Percentiles rank a stretch among this genome's conserved stretches.
Conservation (phyloP, 78 protist genomes). For the Dictyostelium purpureum region DNA sequence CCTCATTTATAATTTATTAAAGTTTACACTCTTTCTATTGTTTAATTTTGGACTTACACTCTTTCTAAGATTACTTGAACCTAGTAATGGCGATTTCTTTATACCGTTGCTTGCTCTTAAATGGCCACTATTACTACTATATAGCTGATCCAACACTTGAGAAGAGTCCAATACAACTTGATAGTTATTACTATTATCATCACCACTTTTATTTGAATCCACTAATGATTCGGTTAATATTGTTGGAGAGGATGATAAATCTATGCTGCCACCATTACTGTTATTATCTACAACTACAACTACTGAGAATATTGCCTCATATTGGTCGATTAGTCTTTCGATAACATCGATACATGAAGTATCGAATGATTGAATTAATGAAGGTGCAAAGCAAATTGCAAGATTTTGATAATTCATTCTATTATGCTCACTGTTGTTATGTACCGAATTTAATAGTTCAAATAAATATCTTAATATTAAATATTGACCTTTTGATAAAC, state of each 20-base stretch:
- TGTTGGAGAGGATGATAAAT: not conserved
- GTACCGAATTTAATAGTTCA: conserved; percentile 53
- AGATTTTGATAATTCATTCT: conserved; percentile 40
- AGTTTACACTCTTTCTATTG: not conserved
- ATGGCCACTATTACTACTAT: too few relatives aligned
- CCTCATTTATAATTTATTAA: not conserved
- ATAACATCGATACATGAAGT: conserved; percentile 37
- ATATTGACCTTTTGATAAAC: conserved; percentile 25
- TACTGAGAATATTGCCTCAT: conserved; percentile 36
- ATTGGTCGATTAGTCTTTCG: conserved; percentile 21
- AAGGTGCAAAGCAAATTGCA: conserved; percentile 73
- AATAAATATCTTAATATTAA: conserved; percentile 49
- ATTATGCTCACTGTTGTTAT: not conserved
- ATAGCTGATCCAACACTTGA: not conserved
- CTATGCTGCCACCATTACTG: too few relatives aligned
- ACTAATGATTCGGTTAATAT: not conserved
- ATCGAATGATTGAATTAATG: conserved; percentile 62
- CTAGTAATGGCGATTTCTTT: not conserved
- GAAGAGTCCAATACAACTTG: not conserved
- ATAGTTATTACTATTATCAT: not conserved
- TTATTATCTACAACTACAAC: conserved; percentile 7
- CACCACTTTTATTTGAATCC: not conserved
- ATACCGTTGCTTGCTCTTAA: too few relatives aligned
- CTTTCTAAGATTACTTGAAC: not conserved
- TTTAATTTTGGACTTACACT: conserved; percentile 1